phyloP scores from a whole-genome alignment of 352 stramenopile genomes.

The Globisporangium paddicum region DNA sequence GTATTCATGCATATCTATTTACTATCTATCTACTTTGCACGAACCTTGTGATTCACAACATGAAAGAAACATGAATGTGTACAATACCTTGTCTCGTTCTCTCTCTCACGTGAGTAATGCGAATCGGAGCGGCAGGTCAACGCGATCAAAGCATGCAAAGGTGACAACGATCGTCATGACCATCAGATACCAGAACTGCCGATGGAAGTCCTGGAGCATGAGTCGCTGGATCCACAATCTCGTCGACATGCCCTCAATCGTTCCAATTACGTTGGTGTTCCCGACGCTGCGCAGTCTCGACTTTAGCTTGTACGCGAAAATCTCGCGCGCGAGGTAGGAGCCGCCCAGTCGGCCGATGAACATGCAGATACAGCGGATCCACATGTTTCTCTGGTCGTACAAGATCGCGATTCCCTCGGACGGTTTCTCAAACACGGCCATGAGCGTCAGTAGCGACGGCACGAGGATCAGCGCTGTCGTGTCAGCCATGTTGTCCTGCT shows the following conservation, averaged over 20 bases:
- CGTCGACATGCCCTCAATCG: conserved; percentile 63
- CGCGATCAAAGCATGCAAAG: conserved; percentile 81
- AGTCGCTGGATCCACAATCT: conserved; percentile 80
- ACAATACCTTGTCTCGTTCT: not conserved
- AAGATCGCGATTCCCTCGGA: conserved; percentile 54
- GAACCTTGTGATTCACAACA: not conserved
- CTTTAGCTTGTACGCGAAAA: conserved; percentile 82
- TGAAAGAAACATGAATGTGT: not conserved
- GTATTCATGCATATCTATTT: not conserved
- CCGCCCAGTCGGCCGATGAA: conserved; percentile 71
- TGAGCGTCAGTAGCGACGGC: conserved; percentile 67
- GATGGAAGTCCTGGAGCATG: conserved; percentile 83
- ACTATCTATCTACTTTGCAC: conserved; percentile 1
- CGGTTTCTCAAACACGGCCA: conserved; percentile 74
- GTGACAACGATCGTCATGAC: conserved; percentile 78
- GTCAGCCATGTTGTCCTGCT: conserved; percentile 88
- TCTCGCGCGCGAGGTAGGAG: conserved; percentile 73
- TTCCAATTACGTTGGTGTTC: conserved; percentile 15
- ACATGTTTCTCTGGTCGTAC: conserved; percentile 70
- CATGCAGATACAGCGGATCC: conserved; percentile 84
- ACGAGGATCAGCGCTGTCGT: conserved; percentile 83
- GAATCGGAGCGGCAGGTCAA: conserved; percentile 70
- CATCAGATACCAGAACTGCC: conserved; percentile 86
- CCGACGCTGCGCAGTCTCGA: conserved; percentile 30
- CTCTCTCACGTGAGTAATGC: conserved; percentile 44